Percentiles rank a stretch among this genome's conserved stretches.
phyloP scores from a whole-genome alignment of 2,329 filamentous ascomycete species.

The Cladosporium austrohemisphaericum region DNA sequence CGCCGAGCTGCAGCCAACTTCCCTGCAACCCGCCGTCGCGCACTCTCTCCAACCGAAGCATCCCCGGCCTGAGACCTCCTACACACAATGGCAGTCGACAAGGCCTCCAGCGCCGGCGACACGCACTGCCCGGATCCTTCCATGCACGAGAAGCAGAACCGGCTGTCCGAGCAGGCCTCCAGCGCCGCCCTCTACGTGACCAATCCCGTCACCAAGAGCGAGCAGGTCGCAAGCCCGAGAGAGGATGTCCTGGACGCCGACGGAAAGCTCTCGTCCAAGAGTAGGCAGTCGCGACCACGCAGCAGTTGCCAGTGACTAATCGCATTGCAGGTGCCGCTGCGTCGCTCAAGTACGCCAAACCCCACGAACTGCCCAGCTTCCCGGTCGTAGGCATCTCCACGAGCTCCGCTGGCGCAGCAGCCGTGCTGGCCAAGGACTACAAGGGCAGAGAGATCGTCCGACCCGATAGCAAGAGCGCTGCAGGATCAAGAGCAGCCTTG shows the following conservation, averaged over 20 bases:
- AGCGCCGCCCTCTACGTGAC: slow-evolving; percentile 58
- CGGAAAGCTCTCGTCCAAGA: slow-evolving; percentile 55
- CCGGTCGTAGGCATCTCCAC: slow-evolving; percentile 68
- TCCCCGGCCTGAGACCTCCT: no score
- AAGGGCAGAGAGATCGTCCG: slow-evolving; percentile 61
- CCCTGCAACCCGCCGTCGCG: no score
- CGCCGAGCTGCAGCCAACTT: no score
- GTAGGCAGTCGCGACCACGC: no score
- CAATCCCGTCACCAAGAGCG: slow-evolving; percentile 27
- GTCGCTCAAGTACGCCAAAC: slow-evolving; percentile 67
- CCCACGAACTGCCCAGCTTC: slow-evolving; percentile 70
- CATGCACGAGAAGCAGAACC: slow-evolving; percentile 36
- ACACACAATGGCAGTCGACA: slow-evolving; percentile 21
- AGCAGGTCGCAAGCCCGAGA: slow-evolving; percentile 25
- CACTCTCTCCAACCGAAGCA: no score
- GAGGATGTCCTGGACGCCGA: slow-evolving; percentile 46
- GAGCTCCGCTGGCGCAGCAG: slow-evolving; percentile 58
- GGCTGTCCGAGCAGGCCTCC: slow-evolving; percentile 52
- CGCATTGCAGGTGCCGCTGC: slow-evolving; percentile 55
- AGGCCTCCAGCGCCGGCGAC: slow-evolving; percentile 13
- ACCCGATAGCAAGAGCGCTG: slow-evolving; percentile 55
- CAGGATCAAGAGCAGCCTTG: slow-evolving; percentile 71
- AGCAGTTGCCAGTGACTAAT: no score
- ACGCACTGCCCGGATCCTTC: slow-evolving; percentile 44
- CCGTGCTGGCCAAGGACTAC: slow-evolving; percentile 57